A percentile compares a stretch with the other conserved stretches of the same genome.
These are phyloP conservation scores for Margaritispora aquatica DNA, from an alignment of 495 filamentous ascomycete species.

Conservation along the genomic window DNA sequence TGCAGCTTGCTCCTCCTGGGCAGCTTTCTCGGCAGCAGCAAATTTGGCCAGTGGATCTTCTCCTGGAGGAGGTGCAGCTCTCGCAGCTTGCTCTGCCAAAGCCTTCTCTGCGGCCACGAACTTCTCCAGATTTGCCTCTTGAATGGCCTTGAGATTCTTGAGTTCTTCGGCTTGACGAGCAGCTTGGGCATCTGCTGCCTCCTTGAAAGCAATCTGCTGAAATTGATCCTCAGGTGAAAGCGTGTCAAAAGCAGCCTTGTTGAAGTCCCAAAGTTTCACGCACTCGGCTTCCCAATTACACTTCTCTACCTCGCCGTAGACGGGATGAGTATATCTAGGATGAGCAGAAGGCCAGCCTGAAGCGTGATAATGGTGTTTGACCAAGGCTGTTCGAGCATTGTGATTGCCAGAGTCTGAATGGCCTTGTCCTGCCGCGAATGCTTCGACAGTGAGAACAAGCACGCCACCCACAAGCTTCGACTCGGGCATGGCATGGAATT, in stretches of 20 bases:
- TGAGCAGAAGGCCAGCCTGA: conserved; percentile 49
- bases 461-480: conserved; percentile 49
- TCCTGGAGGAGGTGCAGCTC: too few species aligned
- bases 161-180: neutral
- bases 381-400: conserved; percentile 47
- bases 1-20: too few species aligned
- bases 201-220: conserved; percentile 31
- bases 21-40: neutral
- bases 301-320: conserved; percentile 55
- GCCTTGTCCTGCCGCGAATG: conserved; percentile 59
- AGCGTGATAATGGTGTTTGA: conserved; percentile 60
- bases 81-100: neutral
- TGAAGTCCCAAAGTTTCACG: conserved; percentile 49
- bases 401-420: conserved; percentile 62
- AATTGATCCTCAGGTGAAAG: conserved; percentile 43
- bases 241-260: conserved; percentile 40
- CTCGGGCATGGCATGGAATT: conserved; percentile 53
- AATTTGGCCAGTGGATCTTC: too few species aligned
- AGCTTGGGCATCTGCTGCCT: neutral
- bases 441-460: conserved; percentile 56
- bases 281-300: conserved; percentile 60
- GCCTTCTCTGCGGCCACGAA: neutral
- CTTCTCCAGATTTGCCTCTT: neutral
- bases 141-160: neutral
- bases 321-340: conserved; percentile 52